Conservation (phyloP, 164 flowering plant species). For the Protea cynaroides region DNA sequence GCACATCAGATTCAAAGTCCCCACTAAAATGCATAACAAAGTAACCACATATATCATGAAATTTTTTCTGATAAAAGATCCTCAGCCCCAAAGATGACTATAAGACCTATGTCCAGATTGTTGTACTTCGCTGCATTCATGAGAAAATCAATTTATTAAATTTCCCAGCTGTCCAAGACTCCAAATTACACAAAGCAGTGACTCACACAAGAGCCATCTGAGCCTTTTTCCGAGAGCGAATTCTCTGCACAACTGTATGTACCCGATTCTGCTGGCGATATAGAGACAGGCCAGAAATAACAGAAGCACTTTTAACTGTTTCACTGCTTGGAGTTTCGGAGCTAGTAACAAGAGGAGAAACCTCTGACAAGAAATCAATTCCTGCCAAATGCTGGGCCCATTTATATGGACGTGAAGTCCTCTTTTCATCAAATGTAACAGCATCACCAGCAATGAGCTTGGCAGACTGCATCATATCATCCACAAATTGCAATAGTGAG, state of each 20-base stretch:
- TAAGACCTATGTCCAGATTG: slow-evolving; percentile 14
- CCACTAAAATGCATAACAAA: slow-evolving; percentile 1
- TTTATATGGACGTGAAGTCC: slow-evolving; percentile 76
- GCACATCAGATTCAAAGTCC: slow-evolving; percentile 4
- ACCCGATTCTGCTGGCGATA: slow-evolving; percentile 90
- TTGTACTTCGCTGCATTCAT: slow-evolving; percentile 16
- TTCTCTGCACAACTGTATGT: slow-evolving; percentile 71
- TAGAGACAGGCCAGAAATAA: slow-evolving; percentile 64
- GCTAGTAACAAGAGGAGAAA: slow-evolving; percentile 51
- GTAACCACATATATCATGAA: slow-evolving; percentile 11
- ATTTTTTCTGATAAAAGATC: not conserved
- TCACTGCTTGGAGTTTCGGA: slow-evolving; percentile 41
- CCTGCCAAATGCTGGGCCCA: slow-evolving; percentile 99
- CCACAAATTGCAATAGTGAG: not conserved
- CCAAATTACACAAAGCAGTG: slow-evolving; percentile 38
- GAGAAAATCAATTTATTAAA: slow-evolving; percentile 11
- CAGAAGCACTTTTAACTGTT: slow-evolving; percentile 31
- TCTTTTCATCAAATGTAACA: slow-evolving; percentile 53
- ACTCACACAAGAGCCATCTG: slow-evolving; percentile 97
- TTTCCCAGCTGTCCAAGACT: slow-evolving; percentile 15
- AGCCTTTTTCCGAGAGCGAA: slow-evolving; percentile 80
- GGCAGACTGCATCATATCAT: slow-evolving; percentile 56
- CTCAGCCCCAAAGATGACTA: slow-evolving; percentile 5
- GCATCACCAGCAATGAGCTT: slow-evolving; percentile 60
- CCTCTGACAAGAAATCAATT: slow-evolving; percentile 89